Conservation (phyloP, 345 rosid species). For the Psidium guajava region DNA sequence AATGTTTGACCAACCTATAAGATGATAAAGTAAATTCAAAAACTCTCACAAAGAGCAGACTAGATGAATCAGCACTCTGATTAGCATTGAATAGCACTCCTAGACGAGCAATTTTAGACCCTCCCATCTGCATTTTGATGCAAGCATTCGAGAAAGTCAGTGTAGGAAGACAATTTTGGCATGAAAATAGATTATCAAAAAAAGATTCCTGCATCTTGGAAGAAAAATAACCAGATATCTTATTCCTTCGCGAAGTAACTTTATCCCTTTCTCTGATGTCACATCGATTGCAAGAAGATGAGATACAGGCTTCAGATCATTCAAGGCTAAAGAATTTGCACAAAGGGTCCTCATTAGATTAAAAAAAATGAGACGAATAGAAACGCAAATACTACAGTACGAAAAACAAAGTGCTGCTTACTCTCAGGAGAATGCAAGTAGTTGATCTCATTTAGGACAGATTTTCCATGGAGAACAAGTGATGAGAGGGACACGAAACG, state of each 20-base stretch:
- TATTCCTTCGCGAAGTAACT: constrained; percentile 79
- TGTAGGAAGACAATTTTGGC: background rate
- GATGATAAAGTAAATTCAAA: constrained; percentile 60
- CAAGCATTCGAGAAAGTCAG: background rate
- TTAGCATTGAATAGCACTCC: constrained; percentile 66
- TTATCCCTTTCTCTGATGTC: constrained; percentile 62
- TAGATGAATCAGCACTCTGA: constrained; percentile 33
- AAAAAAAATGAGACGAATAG: background rate
- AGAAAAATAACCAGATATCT: constrained; percentile 59
- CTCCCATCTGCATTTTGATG: constrained; percentile 43
- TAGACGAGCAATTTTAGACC: constrained; percentile 72
- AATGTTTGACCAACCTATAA: constrained; percentile 51
- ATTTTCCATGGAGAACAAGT: constrained; percentile 41
- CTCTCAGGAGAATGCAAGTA: constrained; percentile 85
- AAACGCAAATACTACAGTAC: background rate
- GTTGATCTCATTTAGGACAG: constrained; percentile 50
- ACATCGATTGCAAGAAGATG: constrained; percentile 89
- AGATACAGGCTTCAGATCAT: constrained; percentile 88
- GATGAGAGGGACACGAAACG: constrained; percentile 61
- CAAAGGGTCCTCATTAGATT: background rate
- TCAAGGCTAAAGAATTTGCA: constrained; percentile 42
- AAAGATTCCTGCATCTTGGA: background rate
- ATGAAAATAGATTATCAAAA: background rate
- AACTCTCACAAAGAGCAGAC: constrained; percentile 56
- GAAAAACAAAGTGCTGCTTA: constrained; percentile 28